Percentiles rank a stretch among this genome's conserved stretches.
Evolutionary conservation across 192 early-diverging fungal genomes (phyloP).

Genomic region (Backusella psychrophila): DNA sequence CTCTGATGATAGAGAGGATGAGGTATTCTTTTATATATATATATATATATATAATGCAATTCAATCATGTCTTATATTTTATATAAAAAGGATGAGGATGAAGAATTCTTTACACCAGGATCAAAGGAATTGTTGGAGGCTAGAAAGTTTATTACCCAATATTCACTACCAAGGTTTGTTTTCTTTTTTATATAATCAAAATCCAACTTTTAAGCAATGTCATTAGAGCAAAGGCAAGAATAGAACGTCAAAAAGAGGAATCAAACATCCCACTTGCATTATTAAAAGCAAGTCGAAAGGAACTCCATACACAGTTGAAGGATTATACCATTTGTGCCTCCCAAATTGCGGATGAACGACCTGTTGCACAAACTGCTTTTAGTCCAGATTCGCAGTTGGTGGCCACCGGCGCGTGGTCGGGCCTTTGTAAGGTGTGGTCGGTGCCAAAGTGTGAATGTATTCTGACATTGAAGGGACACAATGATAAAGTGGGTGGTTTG

Average conservation of each 20-base stretch:
- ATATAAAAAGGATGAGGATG: constrained; percentile 45
- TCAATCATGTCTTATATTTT: not conserved
- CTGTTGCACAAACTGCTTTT: constrained; percentile 74
- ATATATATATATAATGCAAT: no score
- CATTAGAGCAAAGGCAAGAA: constrained; percentile 60
- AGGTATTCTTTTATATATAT: constrained; percentile 38
- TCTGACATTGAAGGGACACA: constrained; percentile 63
- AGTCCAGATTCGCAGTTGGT: constrained; percentile 76
- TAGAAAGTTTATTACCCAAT: constrained; percentile 65
- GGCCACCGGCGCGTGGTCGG: constrained; percentile 84
- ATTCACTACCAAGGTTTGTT: constrained; percentile 65
- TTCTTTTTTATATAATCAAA: not conserved
- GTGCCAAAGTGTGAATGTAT: constrained; percentile 70
- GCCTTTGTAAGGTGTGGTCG: constrained; percentile 84
- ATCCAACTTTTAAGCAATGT: not conserved
- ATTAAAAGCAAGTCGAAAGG: constrained; percentile 70
- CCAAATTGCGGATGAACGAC: constrained; percentile 89
- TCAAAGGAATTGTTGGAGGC: constrained; percentile 64
- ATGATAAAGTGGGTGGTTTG: constrained; percentile 84
- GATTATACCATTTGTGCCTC: constrained; percentile 69
- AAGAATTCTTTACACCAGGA: constrained; percentile 86
- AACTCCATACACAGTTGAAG: constrained; percentile 61
- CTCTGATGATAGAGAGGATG: constrained; percentile 51
- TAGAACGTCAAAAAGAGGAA: constrained; percentile 66
- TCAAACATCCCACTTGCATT: constrained; percentile 59